phyloP scores from a whole-genome alignment of 352 stramenopile genomes.

The Elongisporangium undulatum region DNA sequence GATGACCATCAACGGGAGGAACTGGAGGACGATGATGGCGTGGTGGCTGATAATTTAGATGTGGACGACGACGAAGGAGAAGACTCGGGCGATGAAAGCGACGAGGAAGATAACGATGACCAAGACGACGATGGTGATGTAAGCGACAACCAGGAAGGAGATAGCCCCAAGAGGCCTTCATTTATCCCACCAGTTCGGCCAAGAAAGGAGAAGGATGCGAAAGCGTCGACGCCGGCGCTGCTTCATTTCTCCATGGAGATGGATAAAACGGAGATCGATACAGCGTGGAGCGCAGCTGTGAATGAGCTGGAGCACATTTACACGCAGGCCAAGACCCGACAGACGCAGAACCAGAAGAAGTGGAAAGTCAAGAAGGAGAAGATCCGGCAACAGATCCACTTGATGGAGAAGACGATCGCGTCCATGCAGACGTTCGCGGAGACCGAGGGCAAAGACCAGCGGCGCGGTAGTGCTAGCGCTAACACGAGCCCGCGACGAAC shows the following conservation, averaged over 20 bases:
- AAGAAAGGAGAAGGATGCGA: neutral
- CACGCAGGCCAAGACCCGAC: constrained; percentile 34
- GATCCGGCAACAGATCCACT: constrained; percentile 57
- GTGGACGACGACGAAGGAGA: constrained; percentile 23
- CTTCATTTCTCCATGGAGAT: constrained; percentile 35
- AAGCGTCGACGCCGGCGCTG: constrained; percentile 5
- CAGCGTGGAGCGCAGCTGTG: constrained; percentile 40
- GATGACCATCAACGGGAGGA: neutral
- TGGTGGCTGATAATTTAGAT: constrained; percentile 4
- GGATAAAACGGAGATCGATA: constrained; percentile 47
- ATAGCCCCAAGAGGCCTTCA: constrained; percentile 1
- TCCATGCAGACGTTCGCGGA: constrained; percentile 55
- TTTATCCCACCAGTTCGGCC: neutral
- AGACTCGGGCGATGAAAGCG: constrained; percentile 17
- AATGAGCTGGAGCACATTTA: constrained; percentile 52
- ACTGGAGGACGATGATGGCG: constrained; percentile 4
- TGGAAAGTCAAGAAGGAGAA: constrained; percentile 66
- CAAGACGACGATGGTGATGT: constrained; percentile 1
- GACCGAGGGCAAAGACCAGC: constrained; percentile 40
- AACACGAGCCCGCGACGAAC: constrained; percentile 18
- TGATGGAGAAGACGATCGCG: constrained; percentile 66
- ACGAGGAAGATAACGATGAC: constrained; percentile 20
- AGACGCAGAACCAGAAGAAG: constrained; percentile 32
- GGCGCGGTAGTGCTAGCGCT: constrained; percentile 26
- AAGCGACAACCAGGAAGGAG: constrained; percentile 7